These are phyloP conservation scores for Cucurbita pepo DNA, from an alignment of 306 rosid species.

Conservation along the genomic window DNA sequence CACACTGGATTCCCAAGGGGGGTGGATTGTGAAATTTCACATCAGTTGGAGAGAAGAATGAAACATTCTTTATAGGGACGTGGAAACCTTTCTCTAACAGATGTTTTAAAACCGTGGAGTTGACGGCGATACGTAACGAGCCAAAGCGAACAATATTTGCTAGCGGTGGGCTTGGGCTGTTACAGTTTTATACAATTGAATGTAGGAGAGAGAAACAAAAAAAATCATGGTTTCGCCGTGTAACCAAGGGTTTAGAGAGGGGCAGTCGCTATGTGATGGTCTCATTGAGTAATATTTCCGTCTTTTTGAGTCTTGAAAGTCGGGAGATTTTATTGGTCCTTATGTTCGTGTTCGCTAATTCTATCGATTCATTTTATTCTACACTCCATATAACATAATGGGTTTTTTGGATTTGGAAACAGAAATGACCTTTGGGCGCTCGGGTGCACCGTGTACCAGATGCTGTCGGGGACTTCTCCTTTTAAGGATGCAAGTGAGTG, in stretches of 20 bases:
- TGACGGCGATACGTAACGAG: no score
- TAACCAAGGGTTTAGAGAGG: not conserved
- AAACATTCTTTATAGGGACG: no score
- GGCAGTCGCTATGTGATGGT: not conserved
- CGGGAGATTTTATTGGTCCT: not conserved
- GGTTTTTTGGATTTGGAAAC: constrained; percentile 19
- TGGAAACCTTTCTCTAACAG: no score
- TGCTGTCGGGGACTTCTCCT: constrained; percentile 99
- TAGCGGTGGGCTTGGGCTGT: no score
- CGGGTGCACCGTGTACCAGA: constrained; percentile 98
- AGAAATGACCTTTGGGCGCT: constrained; percentile 99
- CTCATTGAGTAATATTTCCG: not conserved
- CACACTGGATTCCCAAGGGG: no score
- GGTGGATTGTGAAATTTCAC: no score
- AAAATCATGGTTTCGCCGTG: not conserved
- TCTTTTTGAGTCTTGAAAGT: not conserved
- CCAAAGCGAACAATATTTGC: no score
- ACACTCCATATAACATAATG: not conserved
- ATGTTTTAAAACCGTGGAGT: no score
- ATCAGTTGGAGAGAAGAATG: no score
- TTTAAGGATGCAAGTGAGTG: constrained; percentile 98
- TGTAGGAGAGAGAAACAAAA: not conserved
- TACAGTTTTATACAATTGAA: not conserved
- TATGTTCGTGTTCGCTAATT: not conserved
- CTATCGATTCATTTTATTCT: not conserved